Evolutionary conservation across 129 eudicot genomes (phyloP), one percentile per base, ranked within the genome.

Genomic region (Chrysanthemum lavandulifolium): DNA sequence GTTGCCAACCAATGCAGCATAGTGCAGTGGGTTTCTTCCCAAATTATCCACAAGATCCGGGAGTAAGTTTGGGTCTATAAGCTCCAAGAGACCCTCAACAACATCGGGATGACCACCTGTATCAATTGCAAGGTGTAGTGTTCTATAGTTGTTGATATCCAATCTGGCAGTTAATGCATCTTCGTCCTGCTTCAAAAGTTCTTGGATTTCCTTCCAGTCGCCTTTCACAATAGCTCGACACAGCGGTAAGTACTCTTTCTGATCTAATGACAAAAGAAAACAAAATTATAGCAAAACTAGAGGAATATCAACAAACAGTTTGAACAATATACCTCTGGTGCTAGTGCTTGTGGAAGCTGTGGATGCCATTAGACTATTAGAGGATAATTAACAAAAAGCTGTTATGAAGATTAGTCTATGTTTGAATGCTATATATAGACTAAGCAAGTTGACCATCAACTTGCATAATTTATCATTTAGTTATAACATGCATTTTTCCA

Each of bases 1-100:
- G 40, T 68, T 60, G 19, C 79, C 83, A 21, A 66, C 69, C 11
- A 15, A 19, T 15, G 83, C 83, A 43, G 71, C 71, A 23, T 3
- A 18, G 19, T 66, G 71, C 10, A 66, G 36, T 10, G 57, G 29
- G 40, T 10, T 66, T 5, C 40, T 48, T 66, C 13, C 16, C 2
- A 0, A 15, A 4, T 1, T 13, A 66, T 19, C 48, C 18, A 66
- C 71, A 19, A 66, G 27, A 10, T 13, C 21, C 21, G 57, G 71
- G 13, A 66, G 56, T 10, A 7, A 10, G 31, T 66, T 55, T 3
- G 55, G 40, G 13, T 3, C 14, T 15, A 66, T 66, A 29, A 15
- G n/a, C 36, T 47, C 21, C 57, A 66, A 66, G 56, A 5, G 21
- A 19, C n/a, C 45, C 8, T 36, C 6, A 6, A 36, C 45, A 36